Conservation (phyloP, 768 basidiomycete genomes). For the Crucibulum laeve region DNA sequence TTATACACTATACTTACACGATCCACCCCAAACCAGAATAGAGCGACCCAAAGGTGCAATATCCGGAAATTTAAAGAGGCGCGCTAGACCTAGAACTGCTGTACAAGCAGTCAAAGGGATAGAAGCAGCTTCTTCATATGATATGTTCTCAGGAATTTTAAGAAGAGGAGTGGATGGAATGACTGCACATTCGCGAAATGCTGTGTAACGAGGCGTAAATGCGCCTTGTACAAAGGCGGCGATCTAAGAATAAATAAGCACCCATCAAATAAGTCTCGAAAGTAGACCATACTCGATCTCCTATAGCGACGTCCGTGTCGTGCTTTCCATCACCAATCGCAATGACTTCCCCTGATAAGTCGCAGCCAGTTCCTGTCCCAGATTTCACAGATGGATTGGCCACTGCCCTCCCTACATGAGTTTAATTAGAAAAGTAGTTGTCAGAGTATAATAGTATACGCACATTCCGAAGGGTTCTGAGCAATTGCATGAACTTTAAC, state of each 20-base stretch:
- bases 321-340: background rate
- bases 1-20: background rate
- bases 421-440: background rate
- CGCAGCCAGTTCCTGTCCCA: background rate
- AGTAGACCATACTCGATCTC: background rate
- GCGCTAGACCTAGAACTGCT: background rate
- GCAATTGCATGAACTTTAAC: background rate
- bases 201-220: background rate
- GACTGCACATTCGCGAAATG: constrained; percentile 1
- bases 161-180: background rate
- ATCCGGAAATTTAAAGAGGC: background rate
- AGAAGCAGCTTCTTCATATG: background rate
- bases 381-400: background rate
- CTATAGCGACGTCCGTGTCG: background rate
- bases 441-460: background rate
- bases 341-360: background rate
- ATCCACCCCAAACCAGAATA: background rate
- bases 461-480: background rate
- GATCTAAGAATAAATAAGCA: background rate
- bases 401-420: background rate
- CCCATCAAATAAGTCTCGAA: background rate
- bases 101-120: background rate
- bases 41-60: background rate
- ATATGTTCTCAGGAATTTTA: background rate
- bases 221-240: background rate